Base-by-base conservation (phyloP, 2,329 filamentous ascomycete species). In the Pezicula rhizophila region DNA sequence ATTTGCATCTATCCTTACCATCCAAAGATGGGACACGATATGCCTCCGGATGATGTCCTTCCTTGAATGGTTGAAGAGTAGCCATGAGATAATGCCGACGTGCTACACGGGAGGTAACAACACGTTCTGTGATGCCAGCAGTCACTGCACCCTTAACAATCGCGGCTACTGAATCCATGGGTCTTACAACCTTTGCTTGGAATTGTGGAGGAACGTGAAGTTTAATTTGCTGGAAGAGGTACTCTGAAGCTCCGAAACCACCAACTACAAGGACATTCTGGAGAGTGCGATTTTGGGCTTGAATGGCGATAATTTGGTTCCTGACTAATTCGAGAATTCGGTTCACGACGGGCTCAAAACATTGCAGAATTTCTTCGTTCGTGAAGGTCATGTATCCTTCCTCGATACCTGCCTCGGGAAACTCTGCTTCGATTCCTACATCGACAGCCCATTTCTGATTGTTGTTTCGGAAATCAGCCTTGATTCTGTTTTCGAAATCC, bases 371-470 rank as follows among this genome's bases (percentile, higher is more conserved):
- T 70, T 99, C 93, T 71, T 97, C 93, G 66, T 99, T 97, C 53
- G 91, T 97, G 67, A 99, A 99, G 2, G 92, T 97, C 93, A 99
- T 99, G 75, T 96, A 97, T 45, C 93, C 92, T 70, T 99, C 93
- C 72, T 97, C 93, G 59, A 99, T 97, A 59, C 90, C 91, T 28
- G 93, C 93, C 66, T 97, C 93, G 35, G 92, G 92, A 73, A 95
- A 97, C 65, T 97, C 93, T 39, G 92, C 90, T 75, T 99, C 93
- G 62, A 99, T 97, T 64, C 93, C 93, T 44, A 99, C 93, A 66
- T 99, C 93, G 17, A 97, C 91, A 40, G 93, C 93, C 93, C 93
- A 97, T 70, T 97, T 97, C 70, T 97, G 92, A 44, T 92, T 91
- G 68, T 96, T 97, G 75, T 97, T 97, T 57, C 93, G 84, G 84